Base-by-base conservation (phyloP, 192 early-diverging fungal genomes). In the Mortierella hygrophila region DNA sequence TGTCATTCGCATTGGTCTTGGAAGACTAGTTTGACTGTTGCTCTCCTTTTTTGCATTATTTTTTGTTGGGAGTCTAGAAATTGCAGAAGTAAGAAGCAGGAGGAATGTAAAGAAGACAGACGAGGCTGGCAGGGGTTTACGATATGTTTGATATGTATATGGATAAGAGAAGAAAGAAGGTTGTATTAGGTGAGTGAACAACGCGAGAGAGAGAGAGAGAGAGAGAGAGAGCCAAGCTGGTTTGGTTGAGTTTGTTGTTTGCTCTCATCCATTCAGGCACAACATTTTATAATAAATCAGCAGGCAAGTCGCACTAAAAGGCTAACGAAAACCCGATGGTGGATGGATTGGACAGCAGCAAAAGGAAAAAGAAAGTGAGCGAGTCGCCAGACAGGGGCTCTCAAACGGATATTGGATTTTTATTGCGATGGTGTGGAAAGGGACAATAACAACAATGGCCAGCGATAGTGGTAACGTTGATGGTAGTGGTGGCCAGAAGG, bases 351-450 rank as follows among this genome's bases (percentile, higher is more conserved):
- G 49, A 52, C 49, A 52, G 18, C 49, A 52, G n/a, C 29, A n/a
- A 60, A 26, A 2, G n/a, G 23, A 29, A 23, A 60, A 29, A 40
- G 38, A 40, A 40, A 40, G 38, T 40, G 60, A 65, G 60, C 10
- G 60, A 32, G 60, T 65, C 26, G 60, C 60, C 60, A 65, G 60
- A 65, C 60, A 65, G 60, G 60, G 60, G 60, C 60, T 65, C 60
- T 65, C 60, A 65, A 52, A 32, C 60, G 29, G 60, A 23, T 60
- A 29, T 52, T 52, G 49, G 49, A 8, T 60, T 23, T 26, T 29
- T 63, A 63, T 63, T 60, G 60, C 26, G 26, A 32, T 65, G 60
- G n/a, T n/a, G 60, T 26, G 11, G n/a, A 26, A 29, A 29, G 11
- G 26, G 26, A 9, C 26, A 63, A 32, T 26, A 63, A 63, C 6